A percentile compares a stretch with the other conserved stretches of the same genome.
phyloP scores from a whole-genome alignment of 345 rosid genomes.

The Mercurialis annua region DNA sequence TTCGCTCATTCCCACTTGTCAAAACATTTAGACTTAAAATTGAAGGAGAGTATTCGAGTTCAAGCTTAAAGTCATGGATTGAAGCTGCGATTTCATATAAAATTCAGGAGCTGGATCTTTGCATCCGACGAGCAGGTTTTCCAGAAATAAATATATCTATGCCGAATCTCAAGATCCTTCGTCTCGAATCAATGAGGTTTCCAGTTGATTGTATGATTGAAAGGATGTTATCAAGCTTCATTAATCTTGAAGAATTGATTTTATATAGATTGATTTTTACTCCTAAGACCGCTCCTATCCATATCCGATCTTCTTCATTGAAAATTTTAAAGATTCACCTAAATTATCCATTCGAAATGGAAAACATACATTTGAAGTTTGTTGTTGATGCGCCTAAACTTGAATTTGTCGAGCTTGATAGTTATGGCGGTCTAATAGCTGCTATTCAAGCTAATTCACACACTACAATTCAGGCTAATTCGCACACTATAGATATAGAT shows the following conservation, averaged over 20 bases:
- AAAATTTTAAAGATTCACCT: not conserved
- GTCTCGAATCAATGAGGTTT: not conserved
- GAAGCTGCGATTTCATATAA: not conserved
- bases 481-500: too few relatives aligned
- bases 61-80: not conserved
- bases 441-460: too few relatives aligned
- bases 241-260: not conserved
- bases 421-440: too few relatives aligned
- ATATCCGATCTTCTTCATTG: not conserved
- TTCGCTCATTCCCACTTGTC: not conserved
- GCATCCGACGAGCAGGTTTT: not conserved
- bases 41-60: not conserved
- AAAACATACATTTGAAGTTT: not conserved
- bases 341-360: not conserved
- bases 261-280: not conserved
- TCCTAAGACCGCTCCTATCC: not conserved
- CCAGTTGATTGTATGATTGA: not conserved
- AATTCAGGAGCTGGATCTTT: not conserved
- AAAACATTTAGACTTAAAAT: not conserved
- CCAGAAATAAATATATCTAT: not conserved
- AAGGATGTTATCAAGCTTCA: not conserved
- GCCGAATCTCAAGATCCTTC: not conserved
- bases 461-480: too few relatives aligned
- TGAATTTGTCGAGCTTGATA: not conserved
- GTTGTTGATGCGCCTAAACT: slow-evolving; percentile 8